Base-by-base conservation (phyloP, 208 protist genomes). In the Perkinsela sp. region DNA sequence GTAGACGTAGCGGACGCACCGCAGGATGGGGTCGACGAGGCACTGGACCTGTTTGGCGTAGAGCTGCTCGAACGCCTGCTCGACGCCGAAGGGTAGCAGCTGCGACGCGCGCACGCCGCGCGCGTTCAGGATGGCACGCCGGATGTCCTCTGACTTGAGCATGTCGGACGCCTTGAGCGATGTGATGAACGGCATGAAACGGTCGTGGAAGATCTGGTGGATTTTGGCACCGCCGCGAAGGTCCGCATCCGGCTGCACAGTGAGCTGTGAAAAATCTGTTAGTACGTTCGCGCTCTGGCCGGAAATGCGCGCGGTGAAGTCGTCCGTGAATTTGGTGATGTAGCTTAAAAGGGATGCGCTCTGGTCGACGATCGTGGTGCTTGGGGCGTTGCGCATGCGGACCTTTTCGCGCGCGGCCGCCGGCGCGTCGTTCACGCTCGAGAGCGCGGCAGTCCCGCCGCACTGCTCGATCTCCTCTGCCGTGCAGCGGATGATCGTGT, bases 201-300 rank as follows among this genome's bases (percentile, higher is more conserved):
- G 84, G 66, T 94, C 87, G 78, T 93, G 77, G 74, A 96, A 97
- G 67, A 97, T 95, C 73, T 95, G 93, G 73, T 92, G 87, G 66
- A 97, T 92, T 30, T 93, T 79, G 16, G 94, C 94, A 72, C 94
- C 94, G 71, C 94, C 92, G 31, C 90, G 81, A 40, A 97, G 74
- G 72, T 97, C 92, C 32, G 71, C 31, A 22, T 74, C 74, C 6
- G 6, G 2, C 28, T 72, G 30, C n/a, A 28, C 13, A n/a, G 28
- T 32, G 68, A 29, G 2, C 73, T 87, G 87, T 13, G 78, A 85
- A 1, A 28, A 30, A 13, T 75, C 71, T 1, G 70, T 71, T 1
- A 71, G 71, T 0, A 93, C 76, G 66, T 94, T 87, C 0, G 83
- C 81, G 48, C 87, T 75, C 32, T 85, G 81, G 68, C 94, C 94